Evolutionary conservation across 306 rosid genomes (phyloP), one percentile per base, ranked within the genome.

Genomic region (Gillenia trifoliata): DNA sequence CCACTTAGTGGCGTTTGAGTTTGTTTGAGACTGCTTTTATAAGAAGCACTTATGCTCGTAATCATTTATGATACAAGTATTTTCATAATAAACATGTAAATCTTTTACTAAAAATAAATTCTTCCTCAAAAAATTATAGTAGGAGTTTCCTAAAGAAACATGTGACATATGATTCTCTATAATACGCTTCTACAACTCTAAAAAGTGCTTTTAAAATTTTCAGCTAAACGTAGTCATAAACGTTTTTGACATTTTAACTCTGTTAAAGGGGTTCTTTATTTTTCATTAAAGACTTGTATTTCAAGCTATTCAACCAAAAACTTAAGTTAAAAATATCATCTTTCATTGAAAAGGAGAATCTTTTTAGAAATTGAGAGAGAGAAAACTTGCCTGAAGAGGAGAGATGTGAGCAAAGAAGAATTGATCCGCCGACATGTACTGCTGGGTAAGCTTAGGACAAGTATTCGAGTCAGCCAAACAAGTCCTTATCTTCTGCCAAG

Each of bases 401-500:
- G 97, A 84, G 72, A 91, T 79, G 19, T 71, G 89, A 71, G 96
- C 90, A 33, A 26, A 47, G 80, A 87, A 86, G 67, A 91, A 94
- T 56, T 90, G 95, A 50, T 91, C 86, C 6, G 91, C 79, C 1
- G 89, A 60, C 71, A 85, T 26, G 54, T 85, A 91, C 69, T 87
- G 66, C 74, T 78, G 84, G 4, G 76, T 71, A 30, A 94, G 89
- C 50, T 77, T 75, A 10, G 64, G 10, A 66, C 98, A 94, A 8
- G 84, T 78, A 73, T 87, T 76, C 49, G 97, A 94, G 10, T 72
- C 91, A 66, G 95, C 88, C 88, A 94, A 86, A 71, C 98, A 94
- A 19, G 89, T 16, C 61, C 75, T 83, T 30, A 94, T 87, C 71
- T 84, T 91, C 3, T n/a, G 55, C 98, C 98, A 90, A 11, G 64